Conservation (phyloP, 495 filamentous ascomycete genomes). For the Daldinia decipiens region DNA sequence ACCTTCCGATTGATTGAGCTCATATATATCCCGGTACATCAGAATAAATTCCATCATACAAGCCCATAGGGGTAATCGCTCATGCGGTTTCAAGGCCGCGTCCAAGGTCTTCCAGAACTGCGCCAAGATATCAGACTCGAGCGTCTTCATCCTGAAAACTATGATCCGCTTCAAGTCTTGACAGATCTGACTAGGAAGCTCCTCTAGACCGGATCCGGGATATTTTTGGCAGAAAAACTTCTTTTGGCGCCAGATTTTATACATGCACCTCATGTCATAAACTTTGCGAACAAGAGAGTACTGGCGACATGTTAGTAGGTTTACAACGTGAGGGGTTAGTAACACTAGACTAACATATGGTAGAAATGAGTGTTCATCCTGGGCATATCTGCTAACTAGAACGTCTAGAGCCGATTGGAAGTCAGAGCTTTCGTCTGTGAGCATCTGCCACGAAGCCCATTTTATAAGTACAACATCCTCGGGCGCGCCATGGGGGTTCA, state of each 20-base stretch:
- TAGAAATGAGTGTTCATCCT: conserved; percentile 32
- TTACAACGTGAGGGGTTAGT: neutral
- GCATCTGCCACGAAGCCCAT: conserved; percentile 47
- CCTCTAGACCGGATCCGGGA: conserved; percentile 19
- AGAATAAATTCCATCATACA: conserved; percentile 49
- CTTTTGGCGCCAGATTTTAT: conserved; percentile 48
- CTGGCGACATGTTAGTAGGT: conserved; percentile 43
- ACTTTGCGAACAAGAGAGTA: conserved; percentile 46
- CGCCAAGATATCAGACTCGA: conserved; percentile 40
- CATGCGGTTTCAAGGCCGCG: conserved; percentile 38
- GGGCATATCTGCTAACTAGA: conserved; percentile 37
- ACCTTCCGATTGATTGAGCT: conserved; percentile 36
- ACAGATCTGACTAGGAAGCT: conserved; percentile 40
- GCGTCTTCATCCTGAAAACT: conserved; percentile 39
- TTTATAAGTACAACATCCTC: conserved; percentile 33
- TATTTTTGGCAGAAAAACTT: conserved; percentile 40
- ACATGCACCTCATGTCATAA: conserved; percentile 48
- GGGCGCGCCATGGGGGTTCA: conserved; percentile 20
- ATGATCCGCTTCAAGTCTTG: conserved; percentile 41
- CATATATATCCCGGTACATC: conserved; percentile 45
- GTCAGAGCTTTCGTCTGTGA: conserved; percentile 22
- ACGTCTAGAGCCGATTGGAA: conserved; percentile 46
- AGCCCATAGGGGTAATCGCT: conserved; percentile 47
- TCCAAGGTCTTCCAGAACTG: conserved; percentile 38
- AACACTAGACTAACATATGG: conserved; percentile 41